phyloP scores from a whole-genome alignment of 495 filamentous ascomycete species.

The Penicillium tannophilum region DNA sequence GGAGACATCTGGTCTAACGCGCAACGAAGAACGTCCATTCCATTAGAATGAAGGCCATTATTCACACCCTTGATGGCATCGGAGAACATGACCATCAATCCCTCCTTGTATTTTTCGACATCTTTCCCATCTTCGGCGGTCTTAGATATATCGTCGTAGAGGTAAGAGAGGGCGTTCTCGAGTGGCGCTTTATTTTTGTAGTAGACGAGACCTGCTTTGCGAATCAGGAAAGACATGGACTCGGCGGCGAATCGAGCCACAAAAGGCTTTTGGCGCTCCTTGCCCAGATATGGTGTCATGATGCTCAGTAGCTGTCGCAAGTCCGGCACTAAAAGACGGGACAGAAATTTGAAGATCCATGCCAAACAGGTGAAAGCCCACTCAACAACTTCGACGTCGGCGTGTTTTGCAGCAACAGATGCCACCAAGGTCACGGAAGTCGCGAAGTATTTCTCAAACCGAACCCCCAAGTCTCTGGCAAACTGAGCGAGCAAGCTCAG shows the following conservation, averaged over 20 bases:
- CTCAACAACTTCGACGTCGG: conserved; percentile 79
- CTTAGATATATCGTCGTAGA: conserved; percentile 65
- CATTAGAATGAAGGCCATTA: conserved; percentile 77
- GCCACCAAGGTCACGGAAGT: conserved; percentile 68
- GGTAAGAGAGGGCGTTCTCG: conserved; percentile 65
- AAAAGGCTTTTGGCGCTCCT: conserved; percentile 75
- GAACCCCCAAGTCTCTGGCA: conserved; percentile 84
- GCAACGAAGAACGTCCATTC: conserved; percentile 65
- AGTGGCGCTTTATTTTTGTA: conserved; percentile 70
- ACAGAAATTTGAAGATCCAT: conserved; percentile 96
- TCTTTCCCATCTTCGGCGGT: conserved; percentile 52
- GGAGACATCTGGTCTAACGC: conserved; percentile 57
- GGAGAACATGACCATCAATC: conserved; percentile 85
- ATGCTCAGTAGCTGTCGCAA: conserved; percentile 79
- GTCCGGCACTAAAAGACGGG: conserved; percentile 80
- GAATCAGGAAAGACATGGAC: conserved; percentile 88
- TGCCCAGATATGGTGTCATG: conserved; percentile 84
- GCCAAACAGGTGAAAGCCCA: conserved; percentile 96
- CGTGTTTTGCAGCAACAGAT: conserved; percentile 62
- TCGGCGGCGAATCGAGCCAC: conserved; percentile 92
- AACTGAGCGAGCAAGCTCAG: conserved; percentile 84
- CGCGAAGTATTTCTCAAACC: conserved; percentile 86
- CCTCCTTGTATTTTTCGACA: conserved; percentile 67
- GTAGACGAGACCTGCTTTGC: conserved; percentile 77
- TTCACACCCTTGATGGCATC: conserved; percentile 87